Conservation (phyloP, 805 yeast genomes). For the Candida anglica region DNA sequence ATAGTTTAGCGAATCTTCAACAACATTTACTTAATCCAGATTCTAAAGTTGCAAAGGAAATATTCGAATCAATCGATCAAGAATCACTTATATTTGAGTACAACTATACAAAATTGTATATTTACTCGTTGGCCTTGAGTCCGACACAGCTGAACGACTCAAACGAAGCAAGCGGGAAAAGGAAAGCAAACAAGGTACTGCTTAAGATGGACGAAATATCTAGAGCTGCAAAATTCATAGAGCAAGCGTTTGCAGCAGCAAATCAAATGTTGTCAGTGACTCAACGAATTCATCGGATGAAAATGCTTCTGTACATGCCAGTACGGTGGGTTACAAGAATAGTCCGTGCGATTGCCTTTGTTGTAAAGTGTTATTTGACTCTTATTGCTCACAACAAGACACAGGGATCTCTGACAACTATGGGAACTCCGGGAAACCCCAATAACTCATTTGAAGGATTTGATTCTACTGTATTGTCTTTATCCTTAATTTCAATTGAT, state of each 20-base stretch:
- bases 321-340: constrained; percentile 88
- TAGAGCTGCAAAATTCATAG: constrained; percentile 72
- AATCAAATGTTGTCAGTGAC: constrained; percentile 72
- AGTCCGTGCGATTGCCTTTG: constrained; percentile 83
- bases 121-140: constrained; percentile 76
- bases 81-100: constrained; percentile 79
- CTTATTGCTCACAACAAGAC: constrained; percentile 45
- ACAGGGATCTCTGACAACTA: constrained; percentile 10
- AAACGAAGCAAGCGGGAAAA: constrained; percentile 10
- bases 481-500: constrained; percentile 65
- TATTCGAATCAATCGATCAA: constrained; percentile 46
- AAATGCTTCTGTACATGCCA: constrained; percentile 73
- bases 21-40: constrained; percentile 19
- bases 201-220: constrained; percentile 67
- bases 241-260: constrained; percentile 79
- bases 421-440: constrained; percentile 11
- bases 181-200: constrained; percentile 15
- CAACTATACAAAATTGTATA: constrained; percentile 78
- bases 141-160: constrained; percentile 22
- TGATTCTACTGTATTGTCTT: constrained; percentile 49
- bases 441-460: constrained; percentile 21
- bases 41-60: constrained; percentile 34
- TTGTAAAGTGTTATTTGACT: constrained; percentile 79
- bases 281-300: constrained; percentile 60
- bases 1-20: constrained; percentile 20